Evolutionary conservation across 1,284 basidiomycete genomes (phyloP).

Genomic region (Takashimella koratensis): DNA sequence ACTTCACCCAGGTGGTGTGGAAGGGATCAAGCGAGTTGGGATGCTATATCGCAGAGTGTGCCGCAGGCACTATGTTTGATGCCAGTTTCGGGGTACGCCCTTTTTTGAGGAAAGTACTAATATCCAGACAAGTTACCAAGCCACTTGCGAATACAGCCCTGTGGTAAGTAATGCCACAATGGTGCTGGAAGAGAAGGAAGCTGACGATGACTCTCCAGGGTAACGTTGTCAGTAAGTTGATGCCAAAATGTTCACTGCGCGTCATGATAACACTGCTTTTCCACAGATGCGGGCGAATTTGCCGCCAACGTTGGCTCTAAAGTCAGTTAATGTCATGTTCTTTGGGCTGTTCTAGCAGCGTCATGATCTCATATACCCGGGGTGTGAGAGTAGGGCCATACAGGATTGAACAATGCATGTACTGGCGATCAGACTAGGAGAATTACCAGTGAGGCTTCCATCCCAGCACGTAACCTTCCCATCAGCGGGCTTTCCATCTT

Average conservation of each 20-base stretch:
- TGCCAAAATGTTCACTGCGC: not conserved
- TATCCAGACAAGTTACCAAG: slow-evolving; percentile 20
- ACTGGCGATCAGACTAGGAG: too few species aligned
- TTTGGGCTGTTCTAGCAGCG: too few species aligned
- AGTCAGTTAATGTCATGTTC: too few species aligned
- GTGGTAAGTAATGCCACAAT: slow-evolving; percentile 26
- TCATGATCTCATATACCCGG: too few species aligned
- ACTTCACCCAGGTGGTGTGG: slow-evolving; percentile 35
- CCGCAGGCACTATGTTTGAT: slow-evolving; percentile 11
- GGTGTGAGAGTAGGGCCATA: too few species aligned
- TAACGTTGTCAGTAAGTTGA: slow-evolving; percentile 14
- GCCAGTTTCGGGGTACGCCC: slow-evolving; percentile 17
- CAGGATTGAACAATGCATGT: too few species aligned
- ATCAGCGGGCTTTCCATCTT: not conserved
- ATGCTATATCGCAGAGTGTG: slow-evolving; percentile 22
- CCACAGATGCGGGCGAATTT: slow-evolving; percentile 4
- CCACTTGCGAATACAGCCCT: slow-evolving; percentile 29
- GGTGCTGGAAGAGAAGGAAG: not conserved
- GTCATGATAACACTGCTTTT: too few species aligned
- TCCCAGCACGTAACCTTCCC: slow-evolving; percentile 35
- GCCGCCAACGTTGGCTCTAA: slow-evolving; percentile 7
- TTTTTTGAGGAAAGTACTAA: not conserved
- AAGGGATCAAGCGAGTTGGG: slow-evolving; percentile 21
- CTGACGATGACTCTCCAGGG: slow-evolving; percentile 5
- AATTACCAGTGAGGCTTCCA: slow-evolving; percentile 39